Percentiles rank a stretch among this genome's conserved stretches.
phyloP scores from a whole-genome alignment of 352 stramenopile species.

The Pythium pyrilobum region DNA sequence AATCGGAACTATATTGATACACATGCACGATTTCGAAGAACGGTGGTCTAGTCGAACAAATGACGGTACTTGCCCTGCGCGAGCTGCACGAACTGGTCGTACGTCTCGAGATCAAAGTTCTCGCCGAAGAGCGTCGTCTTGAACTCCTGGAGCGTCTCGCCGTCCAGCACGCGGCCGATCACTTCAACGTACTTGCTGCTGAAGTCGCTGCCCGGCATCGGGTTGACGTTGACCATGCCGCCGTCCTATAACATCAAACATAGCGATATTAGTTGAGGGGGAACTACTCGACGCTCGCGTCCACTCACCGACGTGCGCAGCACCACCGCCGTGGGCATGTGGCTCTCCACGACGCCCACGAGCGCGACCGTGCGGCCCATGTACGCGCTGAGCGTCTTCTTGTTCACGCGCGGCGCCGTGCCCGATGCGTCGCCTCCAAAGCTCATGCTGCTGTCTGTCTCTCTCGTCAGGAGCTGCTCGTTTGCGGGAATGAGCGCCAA shows the following conservation, averaged over 20 bases:
- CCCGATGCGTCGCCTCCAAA: slow-evolving; percentile 35
- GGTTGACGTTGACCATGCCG: slow-evolving; percentile 70
- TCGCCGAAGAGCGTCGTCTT: slow-evolving; percentile 83
- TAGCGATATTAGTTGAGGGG: background rate
- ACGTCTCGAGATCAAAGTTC: slow-evolving; percentile 75
- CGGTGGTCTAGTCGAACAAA: slow-evolving; percentile 60
- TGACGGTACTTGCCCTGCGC: slow-evolving; percentile 64
- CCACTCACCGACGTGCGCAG: slow-evolving; percentile 64
- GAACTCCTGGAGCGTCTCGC: slow-evolving; percentile 76
- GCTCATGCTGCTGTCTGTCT: slow-evolving; percentile 30
- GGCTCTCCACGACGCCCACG: slow-evolving; percentile 68
- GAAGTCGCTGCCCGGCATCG: slow-evolving; percentile 70
- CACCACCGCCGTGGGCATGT: slow-evolving; percentile 62
- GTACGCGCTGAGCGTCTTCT: slow-evolving; percentile 59
- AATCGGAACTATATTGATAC: slow-evolving; percentile 7
- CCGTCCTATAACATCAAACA: slow-evolving; percentile 42
- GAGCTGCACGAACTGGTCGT: slow-evolving; percentile 79
- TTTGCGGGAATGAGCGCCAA: slow-evolving; percentile 8
- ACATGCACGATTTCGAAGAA: slow-evolving; percentile 1
- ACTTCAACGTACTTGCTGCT: slow-evolving; percentile 83
- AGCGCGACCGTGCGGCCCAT: slow-evolving; percentile 68
- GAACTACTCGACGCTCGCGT: background rate
- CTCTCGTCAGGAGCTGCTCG: background rate
- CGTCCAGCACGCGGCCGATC: slow-evolving; percentile 69
- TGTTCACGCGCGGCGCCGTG: slow-evolving; percentile 82